These are phyloP conservation scores for Pseudocercospora crystallina DNA, from an alignment of 2,329 filamentous ascomycete species.

Conservation along the genomic window DNA sequence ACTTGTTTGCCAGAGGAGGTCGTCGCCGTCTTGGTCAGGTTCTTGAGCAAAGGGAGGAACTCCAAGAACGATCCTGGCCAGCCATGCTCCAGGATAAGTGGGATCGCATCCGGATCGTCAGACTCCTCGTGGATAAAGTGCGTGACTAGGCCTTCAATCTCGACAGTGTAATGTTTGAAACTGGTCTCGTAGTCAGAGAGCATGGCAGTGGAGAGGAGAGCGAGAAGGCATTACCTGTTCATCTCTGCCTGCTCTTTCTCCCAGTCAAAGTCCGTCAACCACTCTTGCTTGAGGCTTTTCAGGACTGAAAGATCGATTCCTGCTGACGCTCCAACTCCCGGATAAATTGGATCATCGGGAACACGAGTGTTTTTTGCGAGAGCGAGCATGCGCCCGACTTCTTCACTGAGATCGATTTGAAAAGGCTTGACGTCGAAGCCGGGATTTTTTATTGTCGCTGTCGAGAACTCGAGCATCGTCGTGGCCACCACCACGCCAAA, in stretches of 20 bases:
- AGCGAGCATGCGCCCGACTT: constrained; percentile 7
- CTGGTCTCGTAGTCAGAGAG: neutral
- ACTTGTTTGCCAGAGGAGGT: constrained; percentile 25
- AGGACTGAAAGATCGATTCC: constrained; percentile 10
- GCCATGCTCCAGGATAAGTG: constrained; percentile 44
- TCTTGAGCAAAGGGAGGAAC: constrained; percentile 40
- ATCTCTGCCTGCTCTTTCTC: constrained; percentile 7
- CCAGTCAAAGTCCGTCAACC: constrained; percentile 13
- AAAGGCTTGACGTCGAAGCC: constrained; percentile 1
- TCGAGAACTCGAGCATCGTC: no score
- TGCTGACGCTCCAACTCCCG: constrained; percentile 4
- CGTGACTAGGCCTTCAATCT: constrained; percentile 35
- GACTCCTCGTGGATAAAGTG: constrained; percentile 41
- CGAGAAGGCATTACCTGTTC: constrained; percentile 1
- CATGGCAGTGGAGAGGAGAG: neutral
- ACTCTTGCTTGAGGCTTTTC: constrained; percentile 1
- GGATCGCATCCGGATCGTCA: constrained; percentile 37
- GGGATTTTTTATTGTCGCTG: no score
- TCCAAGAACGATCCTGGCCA: constrained; percentile 50
- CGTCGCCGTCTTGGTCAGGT: constrained; percentile 23
- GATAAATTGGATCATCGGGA: constrained; percentile 4
- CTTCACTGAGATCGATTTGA: constrained; percentile 1
- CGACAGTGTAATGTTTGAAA: constrained; percentile 31
- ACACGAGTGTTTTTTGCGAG: constrained; percentile 1
- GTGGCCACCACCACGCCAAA: no score